Percentiles rank a stretch among this genome's conserved stretches.
phyloP scores from a whole-genome alignment of 2,329 filamentous ascomycete genomes.

The Aureobasidium mangrovei region DNA sequence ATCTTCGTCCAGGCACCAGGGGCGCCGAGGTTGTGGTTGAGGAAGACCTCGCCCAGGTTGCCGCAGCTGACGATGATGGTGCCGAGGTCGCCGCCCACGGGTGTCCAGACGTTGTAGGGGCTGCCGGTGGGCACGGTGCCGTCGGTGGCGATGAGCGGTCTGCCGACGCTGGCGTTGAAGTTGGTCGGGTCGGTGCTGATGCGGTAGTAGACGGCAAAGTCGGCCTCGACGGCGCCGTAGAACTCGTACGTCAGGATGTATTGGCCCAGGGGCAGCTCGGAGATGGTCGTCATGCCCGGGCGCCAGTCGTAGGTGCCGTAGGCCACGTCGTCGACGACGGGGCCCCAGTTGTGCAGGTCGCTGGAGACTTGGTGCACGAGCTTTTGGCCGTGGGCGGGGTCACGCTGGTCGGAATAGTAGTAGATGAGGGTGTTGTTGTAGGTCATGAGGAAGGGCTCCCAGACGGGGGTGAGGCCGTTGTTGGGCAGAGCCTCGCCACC shows the following conservation, averaged over 20 bases:
- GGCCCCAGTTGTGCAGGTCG: conserved; percentile 53
- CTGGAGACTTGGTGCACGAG: conserved; percentile 54
- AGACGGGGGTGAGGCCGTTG: conserved; percentile 60
- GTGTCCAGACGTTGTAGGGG: conserved; percentile 46
- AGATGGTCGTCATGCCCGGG: conserved; percentile 59
- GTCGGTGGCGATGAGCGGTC: conserved; percentile 36
- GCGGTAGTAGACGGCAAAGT: conserved; percentile 47
- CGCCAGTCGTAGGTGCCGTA: conserved; percentile 55
- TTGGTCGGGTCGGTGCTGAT: conserved; percentile 39
- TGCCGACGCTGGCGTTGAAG: conserved; percentile 35
- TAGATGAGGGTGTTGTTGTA: conserved; percentile 52
- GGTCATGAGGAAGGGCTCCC: conserved; percentile 60
- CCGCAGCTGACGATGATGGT: conserved; percentile 42
- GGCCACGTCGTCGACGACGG: conserved; percentile 52
- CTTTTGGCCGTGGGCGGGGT: conserved; percentile 57
- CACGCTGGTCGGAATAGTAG: conserved; percentile 66
- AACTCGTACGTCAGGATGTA: conserved; percentile 60
- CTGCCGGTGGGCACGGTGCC: conserved; percentile 38
- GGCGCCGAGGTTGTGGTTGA: conserved; percentile 39
- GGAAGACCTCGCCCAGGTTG: conserved; percentile 34
- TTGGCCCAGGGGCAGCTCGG: conserved; percentile 47
- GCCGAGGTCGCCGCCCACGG: conserved; percentile 38
- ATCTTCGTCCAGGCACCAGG: conserved; percentile 39
- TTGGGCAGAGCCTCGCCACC: conserved; percentile 54
- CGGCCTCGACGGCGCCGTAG: conserved; percentile 37